Conservation (phyloP, 2,329 filamentous ascomycete species). For the Septoria petroselini region DNA sequence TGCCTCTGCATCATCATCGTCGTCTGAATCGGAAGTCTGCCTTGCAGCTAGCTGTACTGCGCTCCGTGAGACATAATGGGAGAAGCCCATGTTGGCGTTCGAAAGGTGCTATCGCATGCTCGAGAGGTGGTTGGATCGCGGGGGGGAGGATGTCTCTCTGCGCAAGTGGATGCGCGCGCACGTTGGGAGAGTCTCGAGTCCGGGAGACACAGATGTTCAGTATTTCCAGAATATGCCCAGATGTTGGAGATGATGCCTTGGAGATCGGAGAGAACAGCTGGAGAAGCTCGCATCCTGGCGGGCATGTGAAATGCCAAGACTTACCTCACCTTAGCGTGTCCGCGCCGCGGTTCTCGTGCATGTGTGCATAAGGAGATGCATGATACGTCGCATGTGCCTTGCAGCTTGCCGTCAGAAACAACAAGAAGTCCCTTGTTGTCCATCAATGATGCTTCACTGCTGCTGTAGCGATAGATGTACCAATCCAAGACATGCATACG, state of each 20-base stretch:
- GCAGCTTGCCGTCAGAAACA: conserved; percentile 4
- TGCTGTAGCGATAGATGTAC: too few relatives aligned
- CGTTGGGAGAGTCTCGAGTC: background rate
- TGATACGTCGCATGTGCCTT: conserved; percentile 10
- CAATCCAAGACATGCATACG: too few relatives aligned
- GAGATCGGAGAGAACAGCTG: too few relatives aligned
- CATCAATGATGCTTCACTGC: too few relatives aligned
- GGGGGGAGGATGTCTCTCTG: background rate
- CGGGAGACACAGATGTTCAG: conserved; percentile 1
- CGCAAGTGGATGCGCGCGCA: background rate
- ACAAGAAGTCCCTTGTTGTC: too few relatives aligned
- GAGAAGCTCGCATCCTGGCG: background rate
- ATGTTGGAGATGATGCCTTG: too few relatives aligned
- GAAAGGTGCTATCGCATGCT: conserved; percentile 30
- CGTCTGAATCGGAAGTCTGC: conserved; percentile 48
- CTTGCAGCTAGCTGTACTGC: conserved; percentile 37
- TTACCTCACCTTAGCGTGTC: too few relatives aligned
- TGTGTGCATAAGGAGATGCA: too few relatives aligned
- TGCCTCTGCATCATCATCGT: conserved; percentile 65
- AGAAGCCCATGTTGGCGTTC: conserved; percentile 32
- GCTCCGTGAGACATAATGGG: conserved; percentile 25
- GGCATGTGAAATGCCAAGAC: conserved; percentile 6
- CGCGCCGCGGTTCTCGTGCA: too few relatives aligned
- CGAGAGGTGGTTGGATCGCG: conserved; percentile 3
- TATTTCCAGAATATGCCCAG: too few relatives aligned